Evolutionary conservation across 1,284 basidiomycete genomes (phyloP), one percentile per base, ranked within the genome.

Genomic region (Sporisorium iseilematis-ciliati): DNA sequence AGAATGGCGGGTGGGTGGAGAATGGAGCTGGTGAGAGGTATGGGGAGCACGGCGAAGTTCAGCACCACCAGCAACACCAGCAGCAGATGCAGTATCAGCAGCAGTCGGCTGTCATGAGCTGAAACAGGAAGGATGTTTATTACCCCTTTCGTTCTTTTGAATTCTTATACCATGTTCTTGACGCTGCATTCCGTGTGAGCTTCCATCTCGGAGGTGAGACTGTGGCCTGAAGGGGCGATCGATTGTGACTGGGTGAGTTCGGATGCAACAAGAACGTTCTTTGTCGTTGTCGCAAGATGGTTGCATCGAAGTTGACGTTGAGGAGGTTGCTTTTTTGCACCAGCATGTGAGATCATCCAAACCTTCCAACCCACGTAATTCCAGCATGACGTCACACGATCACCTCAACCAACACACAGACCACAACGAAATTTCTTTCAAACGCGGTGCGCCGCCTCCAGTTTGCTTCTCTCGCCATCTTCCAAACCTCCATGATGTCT

Each of bases 401-500:
- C 8, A 3, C 7, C 10, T 3, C 12, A 6, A 8, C 33, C 7
- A 35, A 35, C 33, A 35, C 33, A 35, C 33, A 35, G 33, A 35
- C 33, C 33, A 35, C 33, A 35, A 8, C 5, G 29, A 35, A 35
- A 35, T 14, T 38, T 38, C 16, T 3, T 38, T 4, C 21, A 23
- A 26, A 20, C 7, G 54, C 29, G 23, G 16, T 45, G 31, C 31
- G 14, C 23, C 29, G 20, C 18, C 14, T 38, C 11, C 49, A 25
- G n/a, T n/a, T 38, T 51, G 10, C n/a, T 23, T 21, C 16, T 20
- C 35, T 18, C 14, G 7, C 38, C 20, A 26, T 38, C 57, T 42
- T 26, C 26, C 7, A 38, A 38, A 71, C 51, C 46, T 58, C 50
- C 63, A 56, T 70, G 41, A 68, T 68, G 66, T 58, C 65, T 41